Evolutionary conservation across 352 stramenopile species (phyloP).

Genomic region (Globisporangium yorkense): DNA sequence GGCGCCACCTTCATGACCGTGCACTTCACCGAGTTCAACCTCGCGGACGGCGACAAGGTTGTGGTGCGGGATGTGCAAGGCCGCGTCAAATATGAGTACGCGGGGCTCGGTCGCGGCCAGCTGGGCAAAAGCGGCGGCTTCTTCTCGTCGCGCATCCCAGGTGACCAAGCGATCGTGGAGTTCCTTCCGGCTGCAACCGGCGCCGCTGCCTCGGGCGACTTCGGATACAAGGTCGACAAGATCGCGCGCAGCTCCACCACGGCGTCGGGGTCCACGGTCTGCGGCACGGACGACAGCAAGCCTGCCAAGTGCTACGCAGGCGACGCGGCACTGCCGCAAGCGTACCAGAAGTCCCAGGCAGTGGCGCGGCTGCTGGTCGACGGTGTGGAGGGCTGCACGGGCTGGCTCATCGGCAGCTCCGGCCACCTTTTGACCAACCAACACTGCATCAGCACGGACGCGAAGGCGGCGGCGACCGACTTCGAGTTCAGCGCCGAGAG

Average conservation of each 20-base stretch:
- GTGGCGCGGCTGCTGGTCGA: constrained; percentile 32
- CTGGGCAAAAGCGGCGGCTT: constrained; percentile 28
- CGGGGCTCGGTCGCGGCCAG: constrained; percentile 20
- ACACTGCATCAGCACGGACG: constrained; percentile 29
- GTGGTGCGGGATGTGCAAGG: constrained; percentile 15
- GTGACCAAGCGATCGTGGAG: constrained; percentile 21
- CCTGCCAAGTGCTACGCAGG: constrained; percentile 27
- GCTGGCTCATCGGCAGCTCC: constrained; percentile 35
- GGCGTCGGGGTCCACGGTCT: constrained; percentile 19
- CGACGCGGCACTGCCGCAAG: constrained; percentile 10
- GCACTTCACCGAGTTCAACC: constrained; percentile 33
- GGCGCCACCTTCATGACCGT: constrained; percentile 31
- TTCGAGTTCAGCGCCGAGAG: constrained; percentile 39
- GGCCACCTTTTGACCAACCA: constrained; percentile 41
- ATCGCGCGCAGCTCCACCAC: constrained; percentile 20
- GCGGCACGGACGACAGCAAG: constrained; percentile 25
- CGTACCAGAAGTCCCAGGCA: constrained; percentile 20
- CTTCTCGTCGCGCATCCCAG: constrained; percentile 19
- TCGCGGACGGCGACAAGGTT: constrained; percentile 25
- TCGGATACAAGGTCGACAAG: constrained; percentile 28
- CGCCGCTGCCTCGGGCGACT: constrained; percentile 7
- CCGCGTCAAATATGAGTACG: constrained; percentile 19
- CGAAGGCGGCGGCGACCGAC: constrained; percentile 15
- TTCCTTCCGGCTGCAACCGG: constrained; percentile 12
- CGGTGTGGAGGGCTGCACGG: constrained; percentile 24